Evolutionary conservation across 148 eudicot species (phyloP).

Genomic region (Silene uniflora): DNA sequence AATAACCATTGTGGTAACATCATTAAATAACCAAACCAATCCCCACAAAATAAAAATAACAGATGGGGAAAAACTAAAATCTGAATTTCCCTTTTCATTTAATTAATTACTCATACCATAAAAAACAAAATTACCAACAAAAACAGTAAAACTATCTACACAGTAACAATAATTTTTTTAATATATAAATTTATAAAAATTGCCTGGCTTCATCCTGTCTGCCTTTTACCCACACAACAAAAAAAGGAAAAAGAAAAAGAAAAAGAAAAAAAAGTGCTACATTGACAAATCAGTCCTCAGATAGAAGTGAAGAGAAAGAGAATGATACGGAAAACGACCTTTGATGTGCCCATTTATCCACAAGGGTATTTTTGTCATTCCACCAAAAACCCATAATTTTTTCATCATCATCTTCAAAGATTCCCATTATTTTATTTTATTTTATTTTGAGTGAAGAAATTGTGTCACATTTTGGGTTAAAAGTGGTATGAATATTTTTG

Average conservation of each 20-base stretch:
- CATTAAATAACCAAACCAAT: neutral
- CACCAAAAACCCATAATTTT: neutral
- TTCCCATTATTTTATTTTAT: neutral
- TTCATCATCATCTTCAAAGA: neutral
- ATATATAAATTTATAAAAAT: slow-evolving; percentile 3
- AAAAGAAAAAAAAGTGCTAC: slow-evolving; percentile 15
- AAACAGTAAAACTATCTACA: neutral
- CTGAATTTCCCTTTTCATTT: neutral
- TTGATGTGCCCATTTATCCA: slow-evolving; percentile 5
- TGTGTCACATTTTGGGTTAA: no score
- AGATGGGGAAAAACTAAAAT: neutral
- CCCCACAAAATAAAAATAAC: neutral
- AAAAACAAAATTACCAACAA: neutral
- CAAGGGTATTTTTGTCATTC: slow-evolving; percentile 33
- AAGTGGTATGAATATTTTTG: neutral
- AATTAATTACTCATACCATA: neutral
- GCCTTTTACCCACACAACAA: slow-evolving; percentile 41
- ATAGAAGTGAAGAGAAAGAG: neutral
- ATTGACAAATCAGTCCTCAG: slow-evolving; percentile 16
- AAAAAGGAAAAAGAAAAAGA: slow-evolving; percentile 4
- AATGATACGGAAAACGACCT: neutral
- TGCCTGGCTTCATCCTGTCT: slow-evolving; percentile 78
- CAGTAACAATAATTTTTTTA: neutral
- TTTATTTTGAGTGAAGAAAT: neutral
- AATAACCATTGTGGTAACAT: neutral